A percentile compares a stretch with the other conserved stretches of the same genome.
phyloP scores from a whole-genome alignment of 352 stramenopile species.

The Phytophthora multivora region DNA sequence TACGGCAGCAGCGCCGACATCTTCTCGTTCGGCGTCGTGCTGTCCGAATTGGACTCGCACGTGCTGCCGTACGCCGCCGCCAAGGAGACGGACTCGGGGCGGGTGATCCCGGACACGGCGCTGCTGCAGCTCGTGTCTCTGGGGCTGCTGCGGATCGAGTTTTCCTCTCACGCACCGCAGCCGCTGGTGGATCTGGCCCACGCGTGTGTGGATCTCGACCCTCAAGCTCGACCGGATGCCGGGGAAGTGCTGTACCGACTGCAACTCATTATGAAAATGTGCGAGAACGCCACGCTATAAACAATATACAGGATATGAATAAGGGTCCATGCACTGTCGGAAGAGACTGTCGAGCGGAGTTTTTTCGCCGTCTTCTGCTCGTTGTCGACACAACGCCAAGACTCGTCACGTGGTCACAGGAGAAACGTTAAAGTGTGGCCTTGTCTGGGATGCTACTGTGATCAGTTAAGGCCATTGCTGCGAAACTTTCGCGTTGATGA shows the following conservation, averaged over 20 bases:
- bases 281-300: constrained; percentile 33
- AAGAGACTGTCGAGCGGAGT: constrained; percentile 4
- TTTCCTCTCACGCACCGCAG: constrained; percentile 33
- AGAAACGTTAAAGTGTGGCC: constrained; percentile 7
- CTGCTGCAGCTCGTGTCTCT: constrained; percentile 54
- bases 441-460: constrained; percentile 30
- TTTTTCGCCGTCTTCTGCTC: constrained; percentile 5
- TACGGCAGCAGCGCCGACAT: constrained; percentile 52
- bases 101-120: constrained; percentile 32
- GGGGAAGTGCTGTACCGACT: constrained; percentile 42
- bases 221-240: constrained; percentile 37
- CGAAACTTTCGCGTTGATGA: constrained; percentile 30
- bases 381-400: constrained; percentile 17
- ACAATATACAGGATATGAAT: not conserved
- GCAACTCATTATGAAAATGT: constrained; percentile 42
- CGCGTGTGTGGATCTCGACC: constrained; percentile 42
- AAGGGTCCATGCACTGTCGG: not conserved
- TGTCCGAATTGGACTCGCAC: constrained; percentile 53
- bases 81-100: constrained; percentile 27
- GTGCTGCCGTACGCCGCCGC: constrained; percentile 28
- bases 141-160: constrained; percentile 37
- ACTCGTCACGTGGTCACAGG: not conserved
- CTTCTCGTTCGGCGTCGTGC: constrained; percentile 55
- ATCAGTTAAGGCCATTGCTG: constrained; percentile 14
- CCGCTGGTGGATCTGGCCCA: constrained; percentile 33